Base-by-base conservation (phyloP, 1,284 basidiomycete species). In the Rhodotorula sp. region DNA sequence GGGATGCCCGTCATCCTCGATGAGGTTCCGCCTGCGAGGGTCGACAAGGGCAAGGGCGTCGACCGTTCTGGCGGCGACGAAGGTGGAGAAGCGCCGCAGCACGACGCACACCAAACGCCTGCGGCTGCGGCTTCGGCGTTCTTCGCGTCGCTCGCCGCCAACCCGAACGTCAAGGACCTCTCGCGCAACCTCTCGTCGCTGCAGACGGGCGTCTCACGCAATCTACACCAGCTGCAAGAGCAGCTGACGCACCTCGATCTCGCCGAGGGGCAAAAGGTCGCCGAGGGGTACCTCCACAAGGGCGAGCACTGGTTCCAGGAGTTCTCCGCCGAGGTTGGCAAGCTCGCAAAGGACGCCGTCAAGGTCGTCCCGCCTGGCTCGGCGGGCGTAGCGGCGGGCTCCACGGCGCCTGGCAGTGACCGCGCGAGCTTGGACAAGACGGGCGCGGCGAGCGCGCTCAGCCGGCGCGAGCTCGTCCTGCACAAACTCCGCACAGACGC, bases 331-430 rank as follows among this genome's bases (percentile, higher is more conserved):
- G 78, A 77, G 54, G 76, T 76, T 22, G 61, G 67, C 19, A 65
- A 68, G 21, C 64, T 78, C 32, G 78, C 77, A 44, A 87, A 88
- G 68, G 91, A 94, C 62, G 92, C 92, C 21, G 91, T 97, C 77
- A 91, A 91, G 80, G 89, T 97, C 63, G 85, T 97, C 17, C 94
- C 94, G 1, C 93, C 93, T 0, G 68, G 80, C 79, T 76, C 62
- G 29, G 41, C 72, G 36, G 2, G 27, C 50, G 15, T n/a, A 17
- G 50, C 12, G 27, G 22, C 9, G 8, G 21, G 27, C 4, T 10
- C 13, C 50, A 5, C 5, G 7, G 27, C 32, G 15, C 10, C 12
- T 0, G 46, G 46, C 12, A 34, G 22, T 34, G 69, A 57, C 64
- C 64, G 57, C 61, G 67, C 44, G 29, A 70, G 41, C 75, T 72